phyloP scores from a whole-genome alignment of 2,329 filamentous ascomycete genomes.

The Fusarium succisae region DNA sequence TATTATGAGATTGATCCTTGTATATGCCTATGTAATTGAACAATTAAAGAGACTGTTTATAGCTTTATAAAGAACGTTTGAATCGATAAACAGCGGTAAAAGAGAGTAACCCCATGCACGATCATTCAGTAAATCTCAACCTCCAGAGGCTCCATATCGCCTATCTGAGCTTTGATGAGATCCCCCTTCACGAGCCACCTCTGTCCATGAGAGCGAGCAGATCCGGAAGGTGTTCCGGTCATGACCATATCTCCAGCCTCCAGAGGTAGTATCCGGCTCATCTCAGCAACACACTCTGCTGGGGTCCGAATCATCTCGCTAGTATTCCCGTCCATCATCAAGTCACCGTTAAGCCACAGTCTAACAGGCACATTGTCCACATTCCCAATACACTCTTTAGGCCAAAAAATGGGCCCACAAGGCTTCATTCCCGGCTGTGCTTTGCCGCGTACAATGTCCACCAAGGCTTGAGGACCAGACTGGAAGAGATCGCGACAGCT shows the following conservation, averaged over 20 bases:
- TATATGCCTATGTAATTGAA: too few species aligned
- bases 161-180: background rate
- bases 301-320: background rate
- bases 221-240: background rate
- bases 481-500: background rate
- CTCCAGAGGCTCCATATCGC: background rate
- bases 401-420: background rate
- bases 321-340: background rate
- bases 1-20: too few species aligned
- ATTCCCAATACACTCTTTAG: background rate
- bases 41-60: accelerated
- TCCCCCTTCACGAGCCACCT: background rate
- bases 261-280: background rate
- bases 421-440: constrained; percentile 4
- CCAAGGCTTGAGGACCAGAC: background rate
- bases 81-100: too few species aligned
- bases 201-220: background rate
- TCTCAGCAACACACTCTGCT: background rate
- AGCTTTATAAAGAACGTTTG: too few species aligned
- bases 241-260: background rate
- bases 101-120: too few species aligned
- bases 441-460: background rate
- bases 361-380: background rate
- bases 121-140: background rate
- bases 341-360: background rate